These are phyloP conservation scores for Marsdenia floribunda DNA, from an alignment of 257 asterid species.

Conservation along the genomic window DNA sequence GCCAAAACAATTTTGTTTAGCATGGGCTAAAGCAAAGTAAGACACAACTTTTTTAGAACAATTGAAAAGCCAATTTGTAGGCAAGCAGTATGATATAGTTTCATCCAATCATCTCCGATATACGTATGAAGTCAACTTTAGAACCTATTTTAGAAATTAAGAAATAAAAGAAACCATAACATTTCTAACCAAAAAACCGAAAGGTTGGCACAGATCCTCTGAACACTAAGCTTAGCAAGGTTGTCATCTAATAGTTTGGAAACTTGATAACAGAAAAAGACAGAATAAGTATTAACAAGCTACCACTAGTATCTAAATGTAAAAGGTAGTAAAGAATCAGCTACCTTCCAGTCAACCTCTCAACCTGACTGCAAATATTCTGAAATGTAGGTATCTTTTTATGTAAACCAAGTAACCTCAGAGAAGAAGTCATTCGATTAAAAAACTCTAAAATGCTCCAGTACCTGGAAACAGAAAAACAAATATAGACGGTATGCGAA, in stretches of 20 bases:
- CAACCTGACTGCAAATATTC: conserved; percentile 56
- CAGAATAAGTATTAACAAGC: conserved; percentile 1
- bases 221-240: not conserved
- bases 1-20: not conserved
- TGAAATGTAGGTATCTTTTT: conserved; percentile 49
- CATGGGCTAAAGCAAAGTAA: not conserved
- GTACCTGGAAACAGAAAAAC: conserved; percentile 40
- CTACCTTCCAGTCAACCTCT: conserved; percentile 66
- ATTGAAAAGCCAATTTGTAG: not conserved
- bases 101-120: not conserved
- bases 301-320: not conserved
- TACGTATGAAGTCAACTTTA: not conserved
- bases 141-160: not conserved
- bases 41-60: not conserved
- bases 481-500: not conserved
- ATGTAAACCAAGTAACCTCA: conserved; percentile 58
- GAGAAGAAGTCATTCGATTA: conserved; percentile 53
- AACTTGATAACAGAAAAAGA: not conserved
- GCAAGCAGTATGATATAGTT: not conserved
- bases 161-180: not conserved
- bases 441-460: conserved; percentile 40
- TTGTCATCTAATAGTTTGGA: not conserved
- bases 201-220: not conserved
- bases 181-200: not conserved
- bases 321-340: not conserved